These are phyloP conservation scores for Pichia ethanolica DNA, from an alignment of 805 yeast species.

Conservation along the genomic window DNA sequence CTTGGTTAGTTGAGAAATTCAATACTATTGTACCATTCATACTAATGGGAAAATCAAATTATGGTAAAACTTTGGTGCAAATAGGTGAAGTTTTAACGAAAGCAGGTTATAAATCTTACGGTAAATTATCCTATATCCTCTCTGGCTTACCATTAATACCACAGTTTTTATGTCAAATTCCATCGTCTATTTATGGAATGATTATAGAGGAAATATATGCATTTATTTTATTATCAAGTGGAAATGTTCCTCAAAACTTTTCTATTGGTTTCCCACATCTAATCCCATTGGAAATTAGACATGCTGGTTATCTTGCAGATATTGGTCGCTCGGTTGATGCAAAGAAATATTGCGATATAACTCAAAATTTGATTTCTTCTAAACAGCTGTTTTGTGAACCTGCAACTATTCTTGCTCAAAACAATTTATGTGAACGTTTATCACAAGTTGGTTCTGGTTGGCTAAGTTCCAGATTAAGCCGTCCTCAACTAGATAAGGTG, in stretches of 20 bases:
- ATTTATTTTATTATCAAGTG: conserved; percentile 32
- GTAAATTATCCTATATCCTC: conserved; percentile 31
- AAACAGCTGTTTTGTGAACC: conserved; percentile 30
- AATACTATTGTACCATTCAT: conserved; percentile 25
- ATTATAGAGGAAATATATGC: conserved; percentile 69
- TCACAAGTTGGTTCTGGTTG: conserved; percentile 52
- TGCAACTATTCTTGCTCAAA: conserved; percentile 27
- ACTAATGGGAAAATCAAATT: conserved; percentile 20
- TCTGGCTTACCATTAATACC: conserved; percentile 27
- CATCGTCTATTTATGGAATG: conserved; percentile 35
- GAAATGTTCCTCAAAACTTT: conserved; percentile 30
- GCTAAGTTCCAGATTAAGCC: conserved; percentile 51
- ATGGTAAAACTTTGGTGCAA: conserved; percentile 17
- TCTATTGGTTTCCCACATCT: conserved; percentile 39
- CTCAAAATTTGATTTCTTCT: conserved; percentile 33
- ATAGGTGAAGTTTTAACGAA: conserved; percentile 31
- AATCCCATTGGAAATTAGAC: conserved; percentile 52
- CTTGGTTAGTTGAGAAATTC: conserved; percentile 26
- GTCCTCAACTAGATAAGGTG: conserved; percentile 48
- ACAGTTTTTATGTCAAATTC: conserved; percentile 11
- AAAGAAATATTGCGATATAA: conserved; percentile 52
- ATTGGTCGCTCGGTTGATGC: conserved; percentile 52
- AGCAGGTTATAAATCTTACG: conserved; percentile 32
- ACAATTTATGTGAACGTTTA: conserved; percentile 37
- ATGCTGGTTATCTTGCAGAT: conserved; percentile 66